phyloP scores from a whole-genome alignment of 1,284 basidiomycete species.

The Paramarasmius palmivorus region DNA sequence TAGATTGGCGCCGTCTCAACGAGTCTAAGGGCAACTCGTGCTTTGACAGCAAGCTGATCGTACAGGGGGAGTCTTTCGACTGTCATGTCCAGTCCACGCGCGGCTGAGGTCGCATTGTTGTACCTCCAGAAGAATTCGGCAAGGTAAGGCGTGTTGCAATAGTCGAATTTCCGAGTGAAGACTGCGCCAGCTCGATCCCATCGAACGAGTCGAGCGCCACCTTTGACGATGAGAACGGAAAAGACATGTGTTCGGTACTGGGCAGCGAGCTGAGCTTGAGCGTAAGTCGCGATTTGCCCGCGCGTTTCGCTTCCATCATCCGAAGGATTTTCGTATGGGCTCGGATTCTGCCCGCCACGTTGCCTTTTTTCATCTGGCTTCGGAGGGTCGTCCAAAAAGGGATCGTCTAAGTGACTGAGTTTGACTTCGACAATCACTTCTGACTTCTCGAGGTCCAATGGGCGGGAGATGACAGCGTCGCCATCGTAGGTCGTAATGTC shows the following conservation, averaged over 20 bases:
- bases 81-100: constrained; percentile 21
- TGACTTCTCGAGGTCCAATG: no score
- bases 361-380: not conserved
- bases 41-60: not conserved
- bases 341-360: not conserved
- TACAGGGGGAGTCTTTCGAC: not conserved
- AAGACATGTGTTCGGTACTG: constrained; percentile 20
- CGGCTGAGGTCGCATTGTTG: constrained; percentile 7
- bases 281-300: constrained; percentile 11
- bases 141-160: constrained; percentile 8
- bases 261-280: constrained; percentile 11
- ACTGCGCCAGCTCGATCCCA: constrained; percentile 23
- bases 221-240: constrained; percentile 13
- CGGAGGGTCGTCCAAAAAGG: not conserved
- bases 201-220: constrained; percentile 21
- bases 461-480: no score
- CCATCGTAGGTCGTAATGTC: no score
- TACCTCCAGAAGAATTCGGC: constrained; percentile 21
- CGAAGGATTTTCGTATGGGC: not conserved
- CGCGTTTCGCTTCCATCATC: not conserved
- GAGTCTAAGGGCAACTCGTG: not conserved
- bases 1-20: no score
- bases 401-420: no score
- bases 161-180: constrained; percentile 21
- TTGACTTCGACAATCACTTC: no score